Evolutionary conservation across 2,329 filamentous ascomycete species (phyloP).

Genomic region (Allantophomopsis lycopodina): DNA sequence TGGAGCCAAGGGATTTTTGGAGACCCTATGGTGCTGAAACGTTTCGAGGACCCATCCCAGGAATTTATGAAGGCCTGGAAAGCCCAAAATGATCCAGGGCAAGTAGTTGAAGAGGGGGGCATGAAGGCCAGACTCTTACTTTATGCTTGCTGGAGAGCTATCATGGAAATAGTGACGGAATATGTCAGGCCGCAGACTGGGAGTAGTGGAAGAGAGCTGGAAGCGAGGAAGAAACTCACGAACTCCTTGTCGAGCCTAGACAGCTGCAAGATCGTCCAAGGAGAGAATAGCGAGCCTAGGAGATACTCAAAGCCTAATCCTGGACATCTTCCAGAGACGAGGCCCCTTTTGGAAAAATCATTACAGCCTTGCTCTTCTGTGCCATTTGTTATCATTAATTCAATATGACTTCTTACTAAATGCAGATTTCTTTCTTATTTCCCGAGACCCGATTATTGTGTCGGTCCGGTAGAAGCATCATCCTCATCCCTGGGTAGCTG

Average conservation of each 20-base stretch:
- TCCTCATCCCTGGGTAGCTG: slow-evolving; percentile 68
- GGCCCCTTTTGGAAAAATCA: no score
- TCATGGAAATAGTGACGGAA: slow-evolving; percentile 35
- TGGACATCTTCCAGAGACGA: no score
- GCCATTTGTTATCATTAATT: no score
- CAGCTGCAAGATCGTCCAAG: no score
- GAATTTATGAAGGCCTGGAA: slow-evolving; percentile 32
- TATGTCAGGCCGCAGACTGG: slow-evolving; percentile 37
- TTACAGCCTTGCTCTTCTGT: no score
- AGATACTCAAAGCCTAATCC: no score
- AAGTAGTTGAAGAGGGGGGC: slow-evolving; percentile 10
- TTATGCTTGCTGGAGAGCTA: slow-evolving; percentile 43
- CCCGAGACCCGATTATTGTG: background rate
- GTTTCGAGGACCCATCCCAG: slow-evolving; percentile 29
- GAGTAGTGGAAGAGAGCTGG: slow-evolving; percentile 35
- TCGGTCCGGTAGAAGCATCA: slow-evolving; percentile 16
- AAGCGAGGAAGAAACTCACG: slow-evolving; percentile 35
- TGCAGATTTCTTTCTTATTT: background rate
- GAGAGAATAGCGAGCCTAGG: no score
- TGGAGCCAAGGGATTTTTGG: slow-evolving; percentile 47
- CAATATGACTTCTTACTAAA: no score
- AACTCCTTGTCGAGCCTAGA: slow-evolving; percentile 31
- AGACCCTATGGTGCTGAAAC: slow-evolving; percentile 38
- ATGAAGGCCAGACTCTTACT: slow-evolving; percentile 33
- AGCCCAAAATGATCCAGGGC: background rate